Base-by-base conservation (phyloP, 768 basidiomycete genomes). In the Suillus ampliporus region DNA sequence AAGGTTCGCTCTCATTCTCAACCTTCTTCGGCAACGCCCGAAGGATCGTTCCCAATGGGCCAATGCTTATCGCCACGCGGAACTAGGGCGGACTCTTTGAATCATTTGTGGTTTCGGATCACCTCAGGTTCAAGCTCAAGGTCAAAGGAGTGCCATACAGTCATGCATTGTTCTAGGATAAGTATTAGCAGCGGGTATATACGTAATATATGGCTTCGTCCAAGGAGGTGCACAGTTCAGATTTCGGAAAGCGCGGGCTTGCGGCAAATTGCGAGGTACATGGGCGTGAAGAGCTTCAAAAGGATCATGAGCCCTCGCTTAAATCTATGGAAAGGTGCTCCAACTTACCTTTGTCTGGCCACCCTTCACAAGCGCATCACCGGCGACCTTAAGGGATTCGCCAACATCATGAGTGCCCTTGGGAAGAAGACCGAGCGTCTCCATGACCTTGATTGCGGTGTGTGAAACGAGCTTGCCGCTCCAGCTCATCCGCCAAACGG, bases 321-420 rank as follows among this genome's bases (percentile, higher is more conserved):
- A 61, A 17, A 56, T 40, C 23, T 26, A 56, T 23, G 8, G 15
- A 56, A 40, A 26, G 3, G 6, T 26, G 23, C 38, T 19, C 1
- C 3, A 19, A 74, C 83, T 41, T 62, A 90, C 90, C 84, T 95
- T 94, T 48, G 81, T 82, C 73, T 89, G 86, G 21, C 95, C 95
- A 67, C 93, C 92, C 65, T 83, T 83, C 26, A 94, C 90, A 17
- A 95, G 78, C 2, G 89, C 81, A 58, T 84, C 85, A 34, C 77
- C 88, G 43, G 94, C 93, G 31, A 88, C 75, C 76, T 90, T 92
- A 56, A 96, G 77, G 48, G 88, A 85, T 80, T 95, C 92, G 66
- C 90, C 90, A 57, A 96, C 92, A 56, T 90, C 86, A 69, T 80
- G 85, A 6, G 95, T 97, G 34, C 95, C 95, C 81, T 94, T 92